These are phyloP conservation scores for Fraxinus americana DNA, from an alignment of 257 asterid genomes.

Conservation along the genomic window DNA sequence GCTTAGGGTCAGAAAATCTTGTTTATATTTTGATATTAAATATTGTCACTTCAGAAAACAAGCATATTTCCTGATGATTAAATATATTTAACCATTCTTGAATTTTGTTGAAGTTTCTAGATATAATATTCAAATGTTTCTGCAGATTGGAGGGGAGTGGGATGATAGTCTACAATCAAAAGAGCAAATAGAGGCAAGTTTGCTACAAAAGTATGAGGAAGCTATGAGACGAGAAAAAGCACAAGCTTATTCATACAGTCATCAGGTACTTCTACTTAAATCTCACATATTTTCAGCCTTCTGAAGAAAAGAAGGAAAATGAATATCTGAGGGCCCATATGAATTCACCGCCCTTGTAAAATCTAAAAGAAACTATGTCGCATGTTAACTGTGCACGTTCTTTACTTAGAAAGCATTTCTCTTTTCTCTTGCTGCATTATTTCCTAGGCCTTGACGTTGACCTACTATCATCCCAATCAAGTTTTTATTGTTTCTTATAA, in stretches of 20 bases:
- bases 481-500: not conserved
- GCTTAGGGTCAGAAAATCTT: not conserved
- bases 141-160: constrained; percentile 94
- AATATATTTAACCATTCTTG: not conserved
- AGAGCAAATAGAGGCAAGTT: constrained; percentile 73
- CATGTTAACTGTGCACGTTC: not conserved
- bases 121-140: constrained; percentile 20
- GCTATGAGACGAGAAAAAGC: constrained; percentile 93
- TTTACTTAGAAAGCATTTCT: not conserved
- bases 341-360: not conserved
- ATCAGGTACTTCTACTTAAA: constrained; percentile 63
- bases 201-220: constrained; percentile 84
- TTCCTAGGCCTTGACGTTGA: not conserved
- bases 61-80: not conserved
- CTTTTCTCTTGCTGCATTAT: not conserved
- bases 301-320: not conserved
- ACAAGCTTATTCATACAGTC: constrained; percentile 88
- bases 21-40: not conserved
- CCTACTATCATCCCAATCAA: not conserved
- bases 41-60: not conserved
- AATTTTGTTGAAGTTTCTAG: constrained; percentile 10
- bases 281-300: not conserved
- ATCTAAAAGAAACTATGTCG: not conserved
- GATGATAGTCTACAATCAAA: constrained; percentile 79
- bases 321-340: not conserved